Evolutionary conservation across 2,329 filamentous ascomycete genomes (phyloP).

Genomic region (Fusarium subglutinans): DNA sequence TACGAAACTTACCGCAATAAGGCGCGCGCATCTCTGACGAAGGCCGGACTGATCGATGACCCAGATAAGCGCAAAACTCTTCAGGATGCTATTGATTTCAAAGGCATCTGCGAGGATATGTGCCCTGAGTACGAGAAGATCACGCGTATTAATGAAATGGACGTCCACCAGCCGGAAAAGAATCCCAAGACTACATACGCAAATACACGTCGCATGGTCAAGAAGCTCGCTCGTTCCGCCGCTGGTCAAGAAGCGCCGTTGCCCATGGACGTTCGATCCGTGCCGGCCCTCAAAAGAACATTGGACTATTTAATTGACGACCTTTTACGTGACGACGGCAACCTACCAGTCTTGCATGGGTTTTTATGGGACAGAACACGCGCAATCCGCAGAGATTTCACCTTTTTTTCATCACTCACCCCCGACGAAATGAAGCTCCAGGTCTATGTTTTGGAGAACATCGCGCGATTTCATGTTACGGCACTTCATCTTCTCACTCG

Average conservation of each 20-base stretch:
- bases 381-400: constrained; percentile 74
- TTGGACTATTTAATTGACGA: constrained; percentile 71
- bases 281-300: constrained; percentile 65
- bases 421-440: constrained; percentile 66
- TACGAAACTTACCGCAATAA: constrained; percentile 67
- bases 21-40: constrained; percentile 66
- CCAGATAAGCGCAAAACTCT: constrained; percentile 70
- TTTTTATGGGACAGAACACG: constrained; percentile 76
- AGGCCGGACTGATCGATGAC: constrained; percentile 70
- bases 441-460: constrained; percentile 72
- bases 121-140: constrained; percentile 74
- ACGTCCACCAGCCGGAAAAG: constrained; percentile 67
- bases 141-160: constrained; percentile 68
- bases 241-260: constrained; percentile 74
- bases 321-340: constrained; percentile 63
- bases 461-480: constrained; percentile 73
- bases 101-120: constrained; percentile 75
- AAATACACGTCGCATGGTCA: constrained; percentile 67
- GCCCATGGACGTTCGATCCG: constrained; percentile 73
- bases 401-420: constrained; percentile 70
- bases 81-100: constrained; percentile 72
- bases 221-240: constrained; percentile 72
- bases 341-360: constrained; percentile 65
- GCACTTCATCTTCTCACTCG: constrained; percentile 70
- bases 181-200: constrained; percentile 56